A percentile compares a stretch with the other conserved stretches of the same genome.
phyloP scores from a whole-genome alignment of 441 rosid genomes.

The Adansonia grandidieri region DNA sequence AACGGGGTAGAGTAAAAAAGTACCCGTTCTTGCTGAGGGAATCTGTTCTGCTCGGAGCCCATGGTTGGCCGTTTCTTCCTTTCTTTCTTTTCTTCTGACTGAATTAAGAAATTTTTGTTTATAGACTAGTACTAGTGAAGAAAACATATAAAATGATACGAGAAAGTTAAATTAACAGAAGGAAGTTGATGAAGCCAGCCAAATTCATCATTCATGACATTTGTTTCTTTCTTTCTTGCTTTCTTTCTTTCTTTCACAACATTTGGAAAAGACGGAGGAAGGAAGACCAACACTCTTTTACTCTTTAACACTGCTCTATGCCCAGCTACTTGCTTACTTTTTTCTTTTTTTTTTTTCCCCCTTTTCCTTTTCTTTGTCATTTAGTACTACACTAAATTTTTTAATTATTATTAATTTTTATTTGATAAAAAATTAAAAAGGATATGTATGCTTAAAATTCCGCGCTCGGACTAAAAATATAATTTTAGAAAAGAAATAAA shows the following conservation, averaged over 20 bases:
- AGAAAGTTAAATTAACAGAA: neutral
- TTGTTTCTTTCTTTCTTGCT: slow-evolving; percentile 14
- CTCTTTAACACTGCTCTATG: slow-evolving; percentile 8
- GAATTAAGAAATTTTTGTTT: neutral
- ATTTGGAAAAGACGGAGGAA: neutral
- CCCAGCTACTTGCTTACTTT: slow-evolving; percentile 4
- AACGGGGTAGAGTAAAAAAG: slow-evolving; percentile 23
- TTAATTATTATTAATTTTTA: neutral
- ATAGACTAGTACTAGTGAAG: neutral
- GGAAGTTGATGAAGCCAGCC: neutral
- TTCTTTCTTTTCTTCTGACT: neutral
- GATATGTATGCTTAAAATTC: no score
- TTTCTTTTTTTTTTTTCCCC: neutral
- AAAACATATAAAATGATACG: neutral
- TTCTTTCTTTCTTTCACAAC: slow-evolving; percentile 11
- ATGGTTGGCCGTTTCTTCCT: slow-evolving; percentile 36
- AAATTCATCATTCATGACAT: neutral
- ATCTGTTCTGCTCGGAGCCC: slow-evolving; percentile 92
- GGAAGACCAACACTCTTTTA: neutral
- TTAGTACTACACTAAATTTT: neutral
- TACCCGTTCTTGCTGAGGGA: slow-evolving; percentile 88
- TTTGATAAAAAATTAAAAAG: neutral
- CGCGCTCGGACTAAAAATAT: no score
- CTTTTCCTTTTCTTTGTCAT: neutral
- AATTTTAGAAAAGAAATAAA: no score